A percentile compares a stretch with the other conserved stretches of the same genome.
These are phyloP conservation scores for Prunus salicina DNA, from an alignment of 306 rosid species.

Conservation along the genomic window DNA sequence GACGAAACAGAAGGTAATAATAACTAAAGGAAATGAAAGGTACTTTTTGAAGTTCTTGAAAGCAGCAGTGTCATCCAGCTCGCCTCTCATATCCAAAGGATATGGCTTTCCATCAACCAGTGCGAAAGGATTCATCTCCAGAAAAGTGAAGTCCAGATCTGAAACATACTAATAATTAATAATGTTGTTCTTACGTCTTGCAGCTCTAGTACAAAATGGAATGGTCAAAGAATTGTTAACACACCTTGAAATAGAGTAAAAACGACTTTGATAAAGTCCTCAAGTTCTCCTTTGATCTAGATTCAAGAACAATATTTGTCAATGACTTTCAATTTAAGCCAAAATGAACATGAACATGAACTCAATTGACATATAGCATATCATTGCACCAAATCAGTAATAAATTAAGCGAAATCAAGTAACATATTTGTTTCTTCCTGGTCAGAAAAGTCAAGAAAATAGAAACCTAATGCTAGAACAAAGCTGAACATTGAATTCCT, in stretches of 20 bases:
- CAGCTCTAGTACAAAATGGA: background rate
- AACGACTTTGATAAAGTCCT: conserved; percentile 68
- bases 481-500: conserved; percentile 7
- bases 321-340: conserved; percentile 9
- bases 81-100: conserved; percentile 99
- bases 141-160: conserved; percentile 97
- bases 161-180: conserved; percentile 17
- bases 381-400: background rate
- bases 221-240: conserved; percentile 7
- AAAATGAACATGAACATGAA: conserved; percentile 5
- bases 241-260: conserved; percentile 86
- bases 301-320: conserved; percentile 11
- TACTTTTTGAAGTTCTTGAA: conserved; percentile 98
- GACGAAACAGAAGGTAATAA: conserved; percentile 12
- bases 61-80: conserved; percentile 91
- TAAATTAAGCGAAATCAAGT: background rate
- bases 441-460: background rate
- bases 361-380: background rate
- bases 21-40: conserved; percentile 20
- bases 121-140: conserved; percentile 95
- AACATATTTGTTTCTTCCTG: background rate
- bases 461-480: background rate
- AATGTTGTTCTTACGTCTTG: background rate
- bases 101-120: conserved; percentile 88
- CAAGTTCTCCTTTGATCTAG: conserved; percentile 78